phyloP scores from a whole-genome alignment of 805 yeast genomes.

The Candida silvicultrix region DNA sequence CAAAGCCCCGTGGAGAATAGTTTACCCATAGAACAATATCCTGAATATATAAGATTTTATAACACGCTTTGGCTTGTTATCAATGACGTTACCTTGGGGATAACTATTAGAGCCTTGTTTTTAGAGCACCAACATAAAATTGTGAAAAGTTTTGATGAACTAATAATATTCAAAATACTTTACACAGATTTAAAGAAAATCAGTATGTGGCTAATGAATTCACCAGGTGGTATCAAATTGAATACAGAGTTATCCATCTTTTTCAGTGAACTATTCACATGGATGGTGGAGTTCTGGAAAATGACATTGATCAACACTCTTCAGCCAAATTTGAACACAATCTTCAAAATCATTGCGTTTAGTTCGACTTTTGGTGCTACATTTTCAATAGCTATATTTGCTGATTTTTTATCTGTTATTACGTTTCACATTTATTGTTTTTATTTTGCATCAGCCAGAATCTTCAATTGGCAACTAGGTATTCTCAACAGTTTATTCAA shows the following conservation, averaged over 20 bases:
- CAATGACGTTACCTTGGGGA: constrained; percentile 78
- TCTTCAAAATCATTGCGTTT: constrained; percentile 35
- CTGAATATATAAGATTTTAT: constrained; percentile 71
- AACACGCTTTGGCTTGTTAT: constrained; percentile 83
- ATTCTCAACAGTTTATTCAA: constrained; percentile 70
- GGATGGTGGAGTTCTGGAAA: constrained; percentile 76
- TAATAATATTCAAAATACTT: constrained; percentile 31
- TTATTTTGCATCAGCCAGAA: constrained; percentile 70
- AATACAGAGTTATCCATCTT: constrained; percentile 82
- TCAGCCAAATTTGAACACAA: constrained; percentile 22
- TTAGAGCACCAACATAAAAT: constrained; percentile 28
- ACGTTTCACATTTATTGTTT: constrained; percentile 74
- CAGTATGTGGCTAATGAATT: constrained; percentile 71
- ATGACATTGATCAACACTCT: constrained; percentile 20
- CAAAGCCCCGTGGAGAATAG: constrained; percentile 10
- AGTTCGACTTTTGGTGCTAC: constrained; percentile 52
- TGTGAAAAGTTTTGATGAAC: constrained; percentile 22
- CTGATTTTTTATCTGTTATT: constrained; percentile 58
- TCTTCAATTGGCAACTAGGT: constrained; percentile 70
- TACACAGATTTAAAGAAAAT: constrained; percentile 39
- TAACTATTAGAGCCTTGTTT: constrained; percentile 45
- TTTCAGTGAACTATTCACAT: constrained; percentile 77
- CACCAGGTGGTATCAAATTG: constrained; percentile 92
- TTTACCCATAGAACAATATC: constrained; percentile 40
- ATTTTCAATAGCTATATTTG: constrained; percentile 54